A percentile compares a stretch with the other conserved stretches of the same genome.
Evolutionary conservation across 23 red algal species (phyloP).

Genomic region (Agarophyton chilense): DNA sequence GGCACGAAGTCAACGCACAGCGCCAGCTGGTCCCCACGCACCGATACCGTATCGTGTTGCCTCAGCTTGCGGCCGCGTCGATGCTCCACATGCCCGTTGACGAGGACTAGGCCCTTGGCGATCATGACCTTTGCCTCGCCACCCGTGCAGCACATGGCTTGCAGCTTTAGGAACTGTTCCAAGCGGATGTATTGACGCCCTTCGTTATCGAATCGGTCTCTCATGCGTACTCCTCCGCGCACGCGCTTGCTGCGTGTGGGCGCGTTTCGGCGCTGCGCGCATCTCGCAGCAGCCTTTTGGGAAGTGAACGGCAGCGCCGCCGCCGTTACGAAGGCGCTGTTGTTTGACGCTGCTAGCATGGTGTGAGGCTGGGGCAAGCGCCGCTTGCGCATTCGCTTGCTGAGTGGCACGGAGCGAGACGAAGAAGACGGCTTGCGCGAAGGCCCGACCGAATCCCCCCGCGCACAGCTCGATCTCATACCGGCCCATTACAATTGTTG

Average conservation of each 20-base stretch:
- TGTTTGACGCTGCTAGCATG: background rate
- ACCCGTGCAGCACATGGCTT: conserved; percentile 41
- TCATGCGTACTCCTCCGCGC: background rate
- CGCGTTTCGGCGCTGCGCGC: too few species aligned
- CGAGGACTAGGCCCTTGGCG: conserved; percentile 27
- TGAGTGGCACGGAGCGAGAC: background rate
- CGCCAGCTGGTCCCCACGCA: background rate
- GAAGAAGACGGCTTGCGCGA: too few species aligned
- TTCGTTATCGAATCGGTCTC: conserved; percentile 30
- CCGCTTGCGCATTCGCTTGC: background rate
- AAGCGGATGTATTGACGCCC: conserved; percentile 51
- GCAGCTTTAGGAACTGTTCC: conserved; percentile 57
- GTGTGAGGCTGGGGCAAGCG: too few species aligned
- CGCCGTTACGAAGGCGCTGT: background rate
- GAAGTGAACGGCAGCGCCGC: background rate
- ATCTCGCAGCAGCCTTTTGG: too few species aligned
- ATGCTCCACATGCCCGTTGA: conserved; percentile 53
- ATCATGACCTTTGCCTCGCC: conserved; percentile 66
- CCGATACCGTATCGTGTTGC: conserved; percentile 15
- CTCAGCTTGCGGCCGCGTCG: conserved; percentile 52
- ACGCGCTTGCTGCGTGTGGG: background rate
- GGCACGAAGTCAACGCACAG: background rate
- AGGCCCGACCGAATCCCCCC: too few species aligned
- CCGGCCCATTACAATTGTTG: too few species aligned
- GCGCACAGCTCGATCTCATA: too few species aligned